Evolutionary conservation across 305 asterid genomes (phyloP), one percentile per base, ranked within the genome.

Genomic region (Nicotiana rustica): DNA sequence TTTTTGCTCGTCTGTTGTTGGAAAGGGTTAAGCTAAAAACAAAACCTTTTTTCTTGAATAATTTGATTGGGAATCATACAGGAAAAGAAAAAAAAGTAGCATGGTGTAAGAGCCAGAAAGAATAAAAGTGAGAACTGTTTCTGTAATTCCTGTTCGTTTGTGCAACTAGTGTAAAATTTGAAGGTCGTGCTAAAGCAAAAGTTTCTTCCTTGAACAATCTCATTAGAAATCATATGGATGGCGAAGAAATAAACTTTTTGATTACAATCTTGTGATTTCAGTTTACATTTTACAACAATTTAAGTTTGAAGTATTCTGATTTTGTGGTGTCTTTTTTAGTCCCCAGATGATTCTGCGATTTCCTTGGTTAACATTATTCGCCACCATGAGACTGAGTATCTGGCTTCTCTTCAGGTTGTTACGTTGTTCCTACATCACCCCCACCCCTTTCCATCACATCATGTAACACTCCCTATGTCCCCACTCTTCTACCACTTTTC

Each of bases 341-440:
- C 94, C 78, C 91, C 98, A 5, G 97, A 94, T 84, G 99, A 94
- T 88, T 93, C 85, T 85, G 97, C 97, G 13, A 62, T 89, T 87
- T 85, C 98, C 44, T 86, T 94, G 88, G 88, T 90, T 69, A 88
- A 88, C 88, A 93, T 94, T 60, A 91, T 96, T 83, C 95, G 99
- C 86, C 93, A 93, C 88, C 97, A 96, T 65, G 99, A 96, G 90
- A 89, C 93, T 0, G 98, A 94, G 85, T 94, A 94, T 88, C 91
- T 94, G 47, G 86, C 91, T 85, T 89, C 97, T 77, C 95, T 96
- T 69, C 97, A 94, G 99, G 98, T 96, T 82, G 41, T 79, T 41
- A 69, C 61, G 80, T 62, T 70, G 66, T 49, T 84, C 80, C 55
- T 35, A 78, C 38, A 52, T 70, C 67, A 47, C 44, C 59, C 49